These are phyloP conservation scores for Teratosphaeria destructans DNA, from an alignment of 2,329 filamentous ascomycete species.

Conservation along the genomic window DNA sequence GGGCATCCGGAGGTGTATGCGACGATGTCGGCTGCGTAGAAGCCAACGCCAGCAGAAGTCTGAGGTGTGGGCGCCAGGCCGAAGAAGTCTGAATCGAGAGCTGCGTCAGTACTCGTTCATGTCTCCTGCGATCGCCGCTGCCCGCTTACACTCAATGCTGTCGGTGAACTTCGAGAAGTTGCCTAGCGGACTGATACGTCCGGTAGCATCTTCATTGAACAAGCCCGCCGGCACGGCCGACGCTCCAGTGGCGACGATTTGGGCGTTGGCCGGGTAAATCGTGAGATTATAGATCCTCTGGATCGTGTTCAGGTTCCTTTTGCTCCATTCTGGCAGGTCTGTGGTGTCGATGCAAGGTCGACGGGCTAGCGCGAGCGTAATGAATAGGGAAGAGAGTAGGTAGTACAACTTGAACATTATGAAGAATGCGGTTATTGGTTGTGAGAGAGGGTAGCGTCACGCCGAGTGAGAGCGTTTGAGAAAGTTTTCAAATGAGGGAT, in stretches of 20 bases:
- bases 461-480: background rate
- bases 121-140: background rate
- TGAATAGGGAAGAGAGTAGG: background rate
- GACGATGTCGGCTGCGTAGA: slow-evolving; percentile 16
- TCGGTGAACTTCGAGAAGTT: slow-evolving; percentile 34
- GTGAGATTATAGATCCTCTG: slow-evolving; percentile 32
- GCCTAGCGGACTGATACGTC: slow-evolving; percentile 33
- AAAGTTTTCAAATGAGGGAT: background rate
- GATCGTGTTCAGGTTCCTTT: slow-evolving; percentile 30
- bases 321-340: background rate
- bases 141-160: slow-evolving; percentile 30
- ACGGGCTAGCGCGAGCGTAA: background rate
- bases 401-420: background rate
- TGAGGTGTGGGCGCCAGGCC: slow-evolving; percentile 28
- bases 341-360: background rate
- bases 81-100: slow-evolving; percentile 26
- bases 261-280: slow-evolving; percentile 30
- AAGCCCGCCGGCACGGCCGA: slow-evolving; percentile 29
- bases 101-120: background rate
- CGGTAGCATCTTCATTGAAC: slow-evolving; percentile 29
- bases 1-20: slow-evolving; percentile 13
- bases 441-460: background rate
- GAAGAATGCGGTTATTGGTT: background rate
- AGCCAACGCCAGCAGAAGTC: slow-evolving; percentile 10
- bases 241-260: slow-evolving; percentile 26